Conservation (phyloP, 163 green algal species). For the Prototheca cutis region DNA sequence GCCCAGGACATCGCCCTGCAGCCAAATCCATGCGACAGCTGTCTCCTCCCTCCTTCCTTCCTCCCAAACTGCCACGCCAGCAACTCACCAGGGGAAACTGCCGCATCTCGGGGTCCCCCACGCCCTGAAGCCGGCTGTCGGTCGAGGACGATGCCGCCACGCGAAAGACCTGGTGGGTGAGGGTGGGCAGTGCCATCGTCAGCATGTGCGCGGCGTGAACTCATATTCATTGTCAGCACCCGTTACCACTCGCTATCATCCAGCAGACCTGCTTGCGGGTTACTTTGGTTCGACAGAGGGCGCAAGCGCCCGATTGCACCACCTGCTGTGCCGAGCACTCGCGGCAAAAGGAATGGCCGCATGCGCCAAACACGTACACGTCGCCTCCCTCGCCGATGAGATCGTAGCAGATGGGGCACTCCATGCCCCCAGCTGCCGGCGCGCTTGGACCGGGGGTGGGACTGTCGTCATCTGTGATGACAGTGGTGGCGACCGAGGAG, state of each 20-base stretch:
- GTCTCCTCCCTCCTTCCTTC: too few species aligned
- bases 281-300: conserved; percentile 20
- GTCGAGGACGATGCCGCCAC: conserved; percentile 11
- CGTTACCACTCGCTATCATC: too few species aligned
- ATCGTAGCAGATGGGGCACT: conserved; percentile 31
- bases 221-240: too few species aligned
- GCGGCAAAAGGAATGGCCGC: conserved; percentile 32
- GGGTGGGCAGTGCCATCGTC: too few species aligned
- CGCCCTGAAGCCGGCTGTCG: not conserved
- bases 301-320: conserved; percentile 11
- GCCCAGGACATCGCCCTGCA: too few species aligned
- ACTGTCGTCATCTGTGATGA: not conserved
- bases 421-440: not conserved
- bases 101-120: conserved; percentile 9
- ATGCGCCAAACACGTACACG: conserved; percentile 26
- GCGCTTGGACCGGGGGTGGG: not conserved
- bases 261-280: conserved; percentile 15
- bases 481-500: too few species aligned
- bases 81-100: not conserved
- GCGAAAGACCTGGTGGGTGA: too few species aligned
- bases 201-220: too few species aligned
- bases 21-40: too few species aligned
- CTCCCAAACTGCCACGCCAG: too few species aligned
- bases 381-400: conserved; percentile 4
- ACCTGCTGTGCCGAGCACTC: conserved; percentile 29